A percentile compares a stretch with the other conserved stretches of the same genome.
phyloP scores from a whole-genome alignment of 2,329 filamentous ascomycete species.

The Tolypocladium album region DNA sequence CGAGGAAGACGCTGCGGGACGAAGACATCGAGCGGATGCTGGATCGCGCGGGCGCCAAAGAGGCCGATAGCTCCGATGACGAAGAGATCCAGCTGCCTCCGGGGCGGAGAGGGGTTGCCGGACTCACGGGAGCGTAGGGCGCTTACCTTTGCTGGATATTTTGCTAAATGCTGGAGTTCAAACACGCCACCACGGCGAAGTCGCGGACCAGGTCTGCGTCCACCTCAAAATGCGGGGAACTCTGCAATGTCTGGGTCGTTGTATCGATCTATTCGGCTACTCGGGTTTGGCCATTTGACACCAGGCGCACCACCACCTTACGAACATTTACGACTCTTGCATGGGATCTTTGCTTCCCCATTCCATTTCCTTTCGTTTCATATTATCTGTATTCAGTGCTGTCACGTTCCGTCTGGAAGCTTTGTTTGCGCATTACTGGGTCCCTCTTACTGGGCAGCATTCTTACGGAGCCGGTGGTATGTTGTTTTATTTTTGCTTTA shows the following conservation, averaged over 20 bases:
- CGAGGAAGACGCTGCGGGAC: constrained; percentile 31
- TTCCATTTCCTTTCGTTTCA: neutral
- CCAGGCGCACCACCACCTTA: neutral
- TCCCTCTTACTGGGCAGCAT: neutral
- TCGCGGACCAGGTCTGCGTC: neutral
- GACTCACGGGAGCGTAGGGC: constrained; percentile 16
- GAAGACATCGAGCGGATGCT: constrained; percentile 50
- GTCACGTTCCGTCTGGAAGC: neutral
- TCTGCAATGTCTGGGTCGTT: neutral
- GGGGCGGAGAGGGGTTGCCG: constrained; percentile 15
- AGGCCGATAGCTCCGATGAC: constrained; percentile 45
- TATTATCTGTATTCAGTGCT: neutral
- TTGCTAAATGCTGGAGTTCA: neutral
- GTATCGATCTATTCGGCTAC: no score
- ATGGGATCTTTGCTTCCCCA: neutral
- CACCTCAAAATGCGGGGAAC: neutral
- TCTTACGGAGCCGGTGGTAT: neutral
- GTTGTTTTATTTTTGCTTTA: neutral
- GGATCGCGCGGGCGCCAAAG: constrained; percentile 38
- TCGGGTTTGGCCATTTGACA: neutral
- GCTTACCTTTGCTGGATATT: neutral
- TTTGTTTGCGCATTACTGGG: neutral
- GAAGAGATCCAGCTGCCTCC: constrained; percentile 42
- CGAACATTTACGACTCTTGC: neutral
- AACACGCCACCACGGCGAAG: neutral